Evolutionary conservation across 371 early-diverging fungal species (phyloP).

Genomic region (Phascolomyces articulosus): DNA sequence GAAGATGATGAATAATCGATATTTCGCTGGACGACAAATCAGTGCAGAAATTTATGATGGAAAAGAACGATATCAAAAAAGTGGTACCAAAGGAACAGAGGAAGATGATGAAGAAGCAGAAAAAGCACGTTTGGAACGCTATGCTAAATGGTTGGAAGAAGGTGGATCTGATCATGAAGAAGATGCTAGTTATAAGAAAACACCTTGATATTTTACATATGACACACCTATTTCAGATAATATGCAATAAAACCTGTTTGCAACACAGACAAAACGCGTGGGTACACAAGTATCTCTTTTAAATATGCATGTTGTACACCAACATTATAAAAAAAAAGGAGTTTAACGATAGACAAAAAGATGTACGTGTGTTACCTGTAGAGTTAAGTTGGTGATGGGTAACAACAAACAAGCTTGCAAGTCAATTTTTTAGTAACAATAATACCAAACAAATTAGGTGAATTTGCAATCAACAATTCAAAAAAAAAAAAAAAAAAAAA

Average conservation of each 20-base stretch:
- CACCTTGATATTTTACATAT: neutral
- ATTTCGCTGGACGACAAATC: slow-evolving; percentile 85
- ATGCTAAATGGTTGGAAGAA: slow-evolving; percentile 82
- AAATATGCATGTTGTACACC: neutral
- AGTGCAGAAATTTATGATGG: slow-evolving; percentile 86
- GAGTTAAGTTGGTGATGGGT: no score
- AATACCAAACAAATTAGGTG: neutral
- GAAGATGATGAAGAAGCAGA: slow-evolving; percentile 76
- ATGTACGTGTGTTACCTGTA: neutral
- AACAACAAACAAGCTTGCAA: neutral
- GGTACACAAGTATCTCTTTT: neutral
- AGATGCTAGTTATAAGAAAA: neutral
- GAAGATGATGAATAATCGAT: slow-evolving; percentile 92
- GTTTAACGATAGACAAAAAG: neutral
- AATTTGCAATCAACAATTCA: no score
- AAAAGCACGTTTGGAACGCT: slow-evolving; percentile 73
- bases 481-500: no score
- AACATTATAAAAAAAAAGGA: neutral
- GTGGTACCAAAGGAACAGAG: slow-evolving; percentile 33
- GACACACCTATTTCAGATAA: no score
- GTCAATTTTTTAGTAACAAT: neutral
- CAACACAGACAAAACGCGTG: slow-evolving; percentile 12
- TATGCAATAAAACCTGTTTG: no score
- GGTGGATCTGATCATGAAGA: slow-evolving; percentile 24
- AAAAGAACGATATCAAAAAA: slow-evolving; percentile 63